phyloP scores from a whole-genome alignment of 1,284 basidiomycete genomes.

The Apiotrichum gracile region DNA sequence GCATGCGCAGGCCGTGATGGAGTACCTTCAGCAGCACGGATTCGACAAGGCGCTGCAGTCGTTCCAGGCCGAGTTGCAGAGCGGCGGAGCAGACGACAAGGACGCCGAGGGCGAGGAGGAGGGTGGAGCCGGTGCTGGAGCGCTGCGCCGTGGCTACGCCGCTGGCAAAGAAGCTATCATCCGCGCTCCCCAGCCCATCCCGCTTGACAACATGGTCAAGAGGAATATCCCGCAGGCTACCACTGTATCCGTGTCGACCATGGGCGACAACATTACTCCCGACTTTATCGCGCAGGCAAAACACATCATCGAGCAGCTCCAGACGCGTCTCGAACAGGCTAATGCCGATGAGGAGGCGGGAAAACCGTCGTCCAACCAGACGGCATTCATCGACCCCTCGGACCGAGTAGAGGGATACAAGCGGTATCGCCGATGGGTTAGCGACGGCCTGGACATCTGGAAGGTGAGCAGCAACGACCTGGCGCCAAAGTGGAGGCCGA shows the following conservation, averaged over 20 bases:
- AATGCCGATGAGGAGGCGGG: conserved; percentile 71
- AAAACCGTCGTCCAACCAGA: conserved; percentile 49
- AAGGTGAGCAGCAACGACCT: conserved; percentile 59
- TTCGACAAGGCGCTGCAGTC: conserved; percentile 70
- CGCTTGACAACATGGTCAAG: conserved; percentile 40
- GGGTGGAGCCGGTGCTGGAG: conserved; percentile 6
- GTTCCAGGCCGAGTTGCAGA: conserved; percentile 61
- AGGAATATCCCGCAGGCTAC: conserved; percentile 53
- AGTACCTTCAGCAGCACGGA: conserved; percentile 77
- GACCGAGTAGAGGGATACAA: conserved; percentile 66
- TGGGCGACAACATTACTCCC: conserved; percentile 40
- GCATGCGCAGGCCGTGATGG: conserved; percentile 59
- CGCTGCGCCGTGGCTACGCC: conserved; percentile 44
- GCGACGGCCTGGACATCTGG: conserved; percentile 71
- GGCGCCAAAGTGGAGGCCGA: conserved; percentile 3
- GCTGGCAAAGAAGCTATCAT: conserved; percentile 37
- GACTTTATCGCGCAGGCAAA: conserved; percentile 46
- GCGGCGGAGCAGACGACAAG: conserved; percentile 53
- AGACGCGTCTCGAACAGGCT: conserved; percentile 56
- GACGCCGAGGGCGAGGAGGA: conserved; percentile 40
- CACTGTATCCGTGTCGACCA: conserved; percentile 38
- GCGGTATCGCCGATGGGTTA: conserved; percentile 65
- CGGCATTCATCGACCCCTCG: conserved; percentile 64
- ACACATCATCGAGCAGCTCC: conserved; percentile 42
- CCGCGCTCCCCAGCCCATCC: conserved; percentile 34